Evolutionary conservation across 768 basidiomycete genomes (phyloP).

Genomic region (Tricholoma sp.): DNA sequence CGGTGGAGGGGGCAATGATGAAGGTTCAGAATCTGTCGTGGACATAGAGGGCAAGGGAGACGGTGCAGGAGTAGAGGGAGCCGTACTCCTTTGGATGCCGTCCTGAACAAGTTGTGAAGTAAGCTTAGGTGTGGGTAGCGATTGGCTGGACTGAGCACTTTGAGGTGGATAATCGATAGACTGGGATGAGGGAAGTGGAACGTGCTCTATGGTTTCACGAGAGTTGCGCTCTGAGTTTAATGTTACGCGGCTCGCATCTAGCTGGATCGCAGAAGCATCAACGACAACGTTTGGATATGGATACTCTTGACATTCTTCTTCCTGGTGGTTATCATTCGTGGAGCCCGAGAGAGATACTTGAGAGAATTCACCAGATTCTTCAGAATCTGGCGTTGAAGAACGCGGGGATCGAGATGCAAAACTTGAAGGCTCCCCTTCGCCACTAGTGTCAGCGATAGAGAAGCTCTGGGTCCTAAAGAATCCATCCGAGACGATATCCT

Average conservation of each 20-base stretch:
- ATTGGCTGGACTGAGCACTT: conserved; percentile 16
- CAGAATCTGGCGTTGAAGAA: conserved; percentile 15
- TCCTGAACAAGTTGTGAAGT: conserved; percentile 7
- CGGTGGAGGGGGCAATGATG: conserved; percentile 23
- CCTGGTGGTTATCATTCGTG: conserved; percentile 17
- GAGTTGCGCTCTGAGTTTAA: conserved; percentile 2
- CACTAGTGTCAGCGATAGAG: conserved; percentile 55
- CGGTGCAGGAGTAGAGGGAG: conserved; percentile 8
- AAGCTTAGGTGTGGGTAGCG: conserved; percentile 15
- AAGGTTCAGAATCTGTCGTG: conserved; percentile 13
- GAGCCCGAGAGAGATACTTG: conserved; percentile 29
- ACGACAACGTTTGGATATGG: conserved; percentile 41
- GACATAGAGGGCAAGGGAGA: conserved; percentile 11
- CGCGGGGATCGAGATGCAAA: conserved; percentile 13
- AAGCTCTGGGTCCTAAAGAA: conserved; percentile 31
- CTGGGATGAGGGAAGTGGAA: conserved; percentile 8
- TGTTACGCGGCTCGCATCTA: conserved; percentile 14
- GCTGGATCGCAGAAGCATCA: conserved; percentile 30
- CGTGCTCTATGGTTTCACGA: conserved; percentile 2
- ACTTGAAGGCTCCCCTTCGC: conserved; percentile 22
- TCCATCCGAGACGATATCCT: conserved; percentile 26
- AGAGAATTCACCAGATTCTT: conserved; percentile 28
- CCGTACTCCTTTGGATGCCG: conserved; percentile 11
- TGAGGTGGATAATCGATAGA: conserved; percentile 6
- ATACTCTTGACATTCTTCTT: conserved; percentile 7